These are phyloP conservation scores for Phytophthora vignae DNA, from an alignment of 352 stramenopile species.

Conservation along the genomic window DNA sequence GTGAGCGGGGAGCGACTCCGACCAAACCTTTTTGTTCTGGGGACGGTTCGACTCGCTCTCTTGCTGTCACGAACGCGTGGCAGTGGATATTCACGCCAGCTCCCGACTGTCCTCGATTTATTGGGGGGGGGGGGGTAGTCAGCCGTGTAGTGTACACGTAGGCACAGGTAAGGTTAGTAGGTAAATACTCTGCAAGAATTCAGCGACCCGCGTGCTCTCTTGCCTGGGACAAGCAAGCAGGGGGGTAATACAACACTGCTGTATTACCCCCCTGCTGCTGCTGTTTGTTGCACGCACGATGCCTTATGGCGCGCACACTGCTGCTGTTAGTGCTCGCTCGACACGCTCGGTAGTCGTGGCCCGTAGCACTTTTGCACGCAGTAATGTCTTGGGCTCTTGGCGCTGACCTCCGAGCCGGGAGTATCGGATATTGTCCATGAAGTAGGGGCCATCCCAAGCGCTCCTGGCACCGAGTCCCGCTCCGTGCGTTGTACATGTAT, in stretches of 20 bases:
- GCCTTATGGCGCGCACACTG: conserved; percentile 12
- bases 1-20: conserved; percentile 1
- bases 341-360: conserved; percentile 18
- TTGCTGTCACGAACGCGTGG: background rate
- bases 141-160: background rate
- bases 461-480: conserved; percentile 7
- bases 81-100: conserved; percentile 25
- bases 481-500: background rate
- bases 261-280: background rate
- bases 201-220: conserved; percentile 13
- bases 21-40: conserved; percentile 9
- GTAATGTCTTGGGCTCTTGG: conserved; percentile 23
- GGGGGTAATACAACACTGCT: background rate
- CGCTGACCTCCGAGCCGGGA: background rate
- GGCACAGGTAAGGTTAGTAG: too few species aligned
- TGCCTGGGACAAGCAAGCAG: conserved; percentile 26
- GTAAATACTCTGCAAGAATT: conserved; percentile 17
- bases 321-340: conserved; percentile 3
- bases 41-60: background rate
- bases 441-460: background rate
- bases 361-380: conserved; percentile 10
- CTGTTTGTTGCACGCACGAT: background rate
- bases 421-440: background rate
- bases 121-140: conserved; percentile 3
- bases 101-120: background rate